Percentiles rank a stretch among this genome's conserved stretches.
These are phyloP conservation scores for Alternaria conjuncta DNA, from an alignment of 2,329 filamentous ascomycete species.

Conservation along the genomic window DNA sequence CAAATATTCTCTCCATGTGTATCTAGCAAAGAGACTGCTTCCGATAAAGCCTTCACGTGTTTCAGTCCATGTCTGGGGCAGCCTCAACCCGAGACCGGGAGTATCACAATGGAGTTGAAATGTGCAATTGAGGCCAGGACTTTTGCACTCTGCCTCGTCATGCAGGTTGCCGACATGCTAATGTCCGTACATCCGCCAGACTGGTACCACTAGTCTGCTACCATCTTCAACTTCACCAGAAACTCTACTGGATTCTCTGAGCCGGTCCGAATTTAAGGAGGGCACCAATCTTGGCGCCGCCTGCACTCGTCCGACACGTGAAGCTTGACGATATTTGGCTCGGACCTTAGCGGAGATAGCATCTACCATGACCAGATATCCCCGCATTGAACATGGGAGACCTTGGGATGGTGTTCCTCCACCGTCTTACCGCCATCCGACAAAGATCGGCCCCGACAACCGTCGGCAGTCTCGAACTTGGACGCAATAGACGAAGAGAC, in stretches of 20 bases:
- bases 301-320: neutral
- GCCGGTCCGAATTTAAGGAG: neutral
- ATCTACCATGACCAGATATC: neutral
- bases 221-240: neutral
- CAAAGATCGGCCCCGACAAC: neutral
- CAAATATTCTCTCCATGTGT: neutral
- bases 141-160: neutral
- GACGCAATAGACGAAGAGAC: neutral
- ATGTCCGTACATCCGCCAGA: neutral
- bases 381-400: neutral
- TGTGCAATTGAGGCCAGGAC: neutral
- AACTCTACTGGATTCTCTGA: neutral
- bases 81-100: neutral
- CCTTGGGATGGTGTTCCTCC: conserved; percentile 6
- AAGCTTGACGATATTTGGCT: neutral
- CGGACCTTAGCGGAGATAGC: conserved; percentile 13
- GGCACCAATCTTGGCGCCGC: neutral
- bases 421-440: conserved; percentile 12
- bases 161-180: neutral
- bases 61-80: neutral
- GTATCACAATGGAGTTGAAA: neutral
- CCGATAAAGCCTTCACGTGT: neutral
- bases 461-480: neutral
- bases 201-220: neutral
- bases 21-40: neutral